Evolutionary conservation across 345 rosid genomes (phyloP), one percentile per base, ranked within the genome.

Genomic region (Cochlearia excelsa): DNA sequence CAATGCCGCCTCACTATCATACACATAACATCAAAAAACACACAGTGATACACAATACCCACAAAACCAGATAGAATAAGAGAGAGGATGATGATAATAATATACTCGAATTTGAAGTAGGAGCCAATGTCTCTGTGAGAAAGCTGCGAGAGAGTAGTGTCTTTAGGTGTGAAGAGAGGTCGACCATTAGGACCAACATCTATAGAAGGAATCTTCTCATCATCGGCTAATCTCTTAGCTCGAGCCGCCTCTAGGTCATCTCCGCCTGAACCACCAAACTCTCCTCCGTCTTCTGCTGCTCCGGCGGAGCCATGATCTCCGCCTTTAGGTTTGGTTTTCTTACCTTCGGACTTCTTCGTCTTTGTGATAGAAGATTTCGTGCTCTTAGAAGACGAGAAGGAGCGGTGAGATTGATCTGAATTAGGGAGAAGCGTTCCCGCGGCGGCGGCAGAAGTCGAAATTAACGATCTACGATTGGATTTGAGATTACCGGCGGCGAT

Each of bases 31-130:
- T 40, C 30, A 46, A 16, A 16, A 0, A 16, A 33, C 38, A 56
- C 48, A 43, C 68, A 46, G 54, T 16, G 46, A 40, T 9, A 6
- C 51, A 58, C 30, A 11, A 9, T 16, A 16, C 23, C 23, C 23
- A 16, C 23, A 16, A 16, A 16, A 16, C 23, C 23, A 16, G 23
- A 16, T 16, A 16, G 23, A 16, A 16, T 16, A 16, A 23, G 28
- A 62, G 41, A 47, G n/a, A 26, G 55, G 16, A 27, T 9, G 11
- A 26, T 52, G 16, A 27, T 7, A 55, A 38, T 52, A 16, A 16
- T 41, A 53, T 48, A 59, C 95, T 80, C 82, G 82, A 93, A 80
- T 57, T 80, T 89, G 84, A 89, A 79, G 84, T 85, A 93, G 72
- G 81, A 67, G 72, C 85, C 75, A 29, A 78, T 44, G 59, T 93